Conservation (phyloP, 1,139 yeast genomes). For the Scheffersomyces titani region DNA sequence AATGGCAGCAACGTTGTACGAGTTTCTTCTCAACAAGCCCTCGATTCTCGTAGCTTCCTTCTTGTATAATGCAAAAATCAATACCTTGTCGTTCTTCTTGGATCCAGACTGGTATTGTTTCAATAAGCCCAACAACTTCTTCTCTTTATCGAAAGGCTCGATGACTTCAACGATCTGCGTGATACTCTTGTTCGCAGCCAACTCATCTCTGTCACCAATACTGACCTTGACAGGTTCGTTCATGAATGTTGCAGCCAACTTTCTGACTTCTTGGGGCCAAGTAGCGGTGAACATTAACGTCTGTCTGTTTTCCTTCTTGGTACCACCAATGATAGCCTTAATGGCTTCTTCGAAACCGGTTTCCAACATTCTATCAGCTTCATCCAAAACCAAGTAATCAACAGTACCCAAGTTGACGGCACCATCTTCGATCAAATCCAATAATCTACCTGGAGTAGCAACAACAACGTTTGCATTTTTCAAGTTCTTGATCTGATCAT, state of each 20-base stretch:
- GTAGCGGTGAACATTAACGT: slow-evolving; percentile 91
- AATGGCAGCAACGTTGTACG: slow-evolving; percentile 84
- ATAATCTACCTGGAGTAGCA: slow-evolving; percentile 96
- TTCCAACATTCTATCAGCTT: slow-evolving; percentile 98
- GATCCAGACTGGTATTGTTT: slow-evolving; percentile 72
- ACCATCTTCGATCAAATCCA: slow-evolving; percentile 90
- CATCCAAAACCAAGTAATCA: slow-evolving; percentile 85
- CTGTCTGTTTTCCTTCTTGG: slow-evolving; percentile 57
- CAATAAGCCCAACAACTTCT: slow-evolving; percentile 67
- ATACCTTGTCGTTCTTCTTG: slow-evolving; percentile 71
- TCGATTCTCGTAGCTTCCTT: slow-evolving; percentile 96
- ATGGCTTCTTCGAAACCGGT: slow-evolving; percentile 96
- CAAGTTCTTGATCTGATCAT: slow-evolving; percentile 76
- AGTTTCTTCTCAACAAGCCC: slow-evolving; percentile 66
- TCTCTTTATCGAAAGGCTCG: slow-evolving; percentile 81
- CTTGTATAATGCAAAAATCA: slow-evolving; percentile 91
- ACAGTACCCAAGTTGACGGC: slow-evolving; percentile 69
- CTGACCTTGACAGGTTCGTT: slow-evolving; percentile 78
- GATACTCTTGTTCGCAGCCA: slow-evolving; percentile 90
- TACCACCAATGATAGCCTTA: slow-evolving; percentile 68
- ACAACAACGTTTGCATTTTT: slow-evolving; percentile 73
- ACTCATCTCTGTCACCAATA: slow-evolving; percentile 92
- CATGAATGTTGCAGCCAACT: slow-evolving; percentile 88
- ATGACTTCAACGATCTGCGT: slow-evolving; percentile 92
- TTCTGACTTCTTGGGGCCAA: slow-evolving; percentile 92